Evolutionary conservation across 139 green algal genomes (phyloP).

Genomic region (Chlorella sp.): DNA sequence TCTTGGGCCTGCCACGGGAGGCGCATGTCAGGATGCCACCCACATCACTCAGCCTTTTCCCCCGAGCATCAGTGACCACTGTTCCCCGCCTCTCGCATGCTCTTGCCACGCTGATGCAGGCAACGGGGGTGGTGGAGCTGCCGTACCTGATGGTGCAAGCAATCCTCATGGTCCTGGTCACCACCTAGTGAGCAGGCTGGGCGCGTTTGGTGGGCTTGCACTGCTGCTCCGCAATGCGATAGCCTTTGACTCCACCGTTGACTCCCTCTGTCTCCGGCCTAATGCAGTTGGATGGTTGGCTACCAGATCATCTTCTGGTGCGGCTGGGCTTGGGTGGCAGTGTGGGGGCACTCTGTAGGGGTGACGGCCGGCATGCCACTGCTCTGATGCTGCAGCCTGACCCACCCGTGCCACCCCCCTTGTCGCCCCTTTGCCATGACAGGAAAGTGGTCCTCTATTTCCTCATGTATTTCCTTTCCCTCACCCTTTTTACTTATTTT

Average conservation of each 20-base stretch:
- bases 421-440: background rate
- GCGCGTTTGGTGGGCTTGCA: background rate
- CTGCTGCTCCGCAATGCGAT: no score
- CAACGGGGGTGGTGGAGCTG: conserved; percentile 38
- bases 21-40: background rate
- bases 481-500: conserved; percentile 44
- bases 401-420: background rate
- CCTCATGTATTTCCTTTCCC: conserved; percentile 31
- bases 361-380: background rate
- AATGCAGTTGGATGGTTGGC: conserved; percentile 47
- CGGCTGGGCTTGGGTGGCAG: no score
- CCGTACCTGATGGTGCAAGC: conserved; percentile 42
- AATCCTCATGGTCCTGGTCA: conserved; percentile 40
- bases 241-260: no score
- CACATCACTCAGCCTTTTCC: no score
- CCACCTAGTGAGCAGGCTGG: conserved; percentile 32
- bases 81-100: background rate
- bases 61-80: no score
- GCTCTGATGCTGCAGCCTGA: background rate
- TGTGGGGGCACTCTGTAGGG: background rate
- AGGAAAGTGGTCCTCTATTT: conserved; percentile 43
- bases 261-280: no score
- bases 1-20: background rate
- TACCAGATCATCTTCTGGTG: conserved; percentile 37
- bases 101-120: background rate